Evolutionary conservation across 2,329 filamentous ascomycete species (phyloP).

Genomic region (Tolypocladium album): DNA sequence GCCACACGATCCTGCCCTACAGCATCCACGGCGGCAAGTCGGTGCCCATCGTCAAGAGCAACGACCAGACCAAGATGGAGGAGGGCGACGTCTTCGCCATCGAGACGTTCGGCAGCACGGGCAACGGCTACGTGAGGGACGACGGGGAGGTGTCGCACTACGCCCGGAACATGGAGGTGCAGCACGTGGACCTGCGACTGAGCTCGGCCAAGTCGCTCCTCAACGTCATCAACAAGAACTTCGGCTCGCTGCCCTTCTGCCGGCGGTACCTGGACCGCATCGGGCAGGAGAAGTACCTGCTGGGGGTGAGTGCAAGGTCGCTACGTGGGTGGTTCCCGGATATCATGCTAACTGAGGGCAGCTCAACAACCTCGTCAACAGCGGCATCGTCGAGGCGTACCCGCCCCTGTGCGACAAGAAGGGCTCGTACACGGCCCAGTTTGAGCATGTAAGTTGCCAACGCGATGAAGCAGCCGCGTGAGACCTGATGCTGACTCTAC

Average conservation of each 20-base stretch:
- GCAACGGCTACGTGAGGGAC: slow-evolving; percentile 77
- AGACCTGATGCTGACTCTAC: not conserved
- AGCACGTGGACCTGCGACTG: slow-evolving; percentile 65
- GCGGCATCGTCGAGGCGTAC: slow-evolving; percentile 81
- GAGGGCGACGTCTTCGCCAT: slow-evolving; percentile 93
- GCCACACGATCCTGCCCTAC: slow-evolving; percentile 82
- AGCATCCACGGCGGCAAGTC: slow-evolving; percentile 89
- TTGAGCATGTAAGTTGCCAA: slow-evolving; percentile 69
- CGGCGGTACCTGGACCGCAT: slow-evolving; percentile 82
- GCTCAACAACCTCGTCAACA: slow-evolving; percentile 77
- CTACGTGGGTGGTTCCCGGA: too few relatives aligned
- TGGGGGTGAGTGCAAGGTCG: slow-evolving; percentile 52
- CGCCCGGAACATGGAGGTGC: slow-evolving; percentile 60
- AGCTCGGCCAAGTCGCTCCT: slow-evolving; percentile 77
- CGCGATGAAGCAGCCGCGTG: too few relatives aligned
- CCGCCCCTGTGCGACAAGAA: slow-evolving; percentile 85
- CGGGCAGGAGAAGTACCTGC: slow-evolving; percentile 89
- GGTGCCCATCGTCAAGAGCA: slow-evolving; percentile 84
- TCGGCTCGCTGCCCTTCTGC: slow-evolving; percentile 85
- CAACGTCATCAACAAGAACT: slow-evolving; percentile 91
- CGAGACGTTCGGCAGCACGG: slow-evolving; percentile 91
- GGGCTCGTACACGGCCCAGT: slow-evolving; percentile 90
- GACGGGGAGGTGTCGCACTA: slow-evolving; percentile 90
- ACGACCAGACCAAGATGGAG: slow-evolving; percentile 91
- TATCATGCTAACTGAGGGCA: slow-evolving; percentile 18